These are phyloP conservation scores for Sphagnum contortum DNA, from an alignment of 225 moss, liverwort and hornwort genomes.

Conservation along the genomic window DNA sequence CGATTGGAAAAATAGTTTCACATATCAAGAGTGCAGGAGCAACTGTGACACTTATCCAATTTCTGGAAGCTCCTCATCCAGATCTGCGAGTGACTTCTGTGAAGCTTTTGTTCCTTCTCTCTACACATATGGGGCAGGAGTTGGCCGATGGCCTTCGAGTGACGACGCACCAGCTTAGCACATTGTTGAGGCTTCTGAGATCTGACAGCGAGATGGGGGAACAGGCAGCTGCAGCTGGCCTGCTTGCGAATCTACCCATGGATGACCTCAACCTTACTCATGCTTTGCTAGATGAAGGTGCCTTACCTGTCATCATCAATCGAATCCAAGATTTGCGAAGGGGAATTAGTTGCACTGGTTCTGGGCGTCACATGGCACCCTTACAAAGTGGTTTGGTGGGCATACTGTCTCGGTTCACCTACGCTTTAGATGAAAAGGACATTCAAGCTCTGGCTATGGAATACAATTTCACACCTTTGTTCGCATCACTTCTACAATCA, in stretches of 20 bases:
- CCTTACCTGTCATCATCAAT: constrained; percentile 26
- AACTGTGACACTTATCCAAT: constrained; percentile 46
- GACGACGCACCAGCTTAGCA: constrained; percentile 42
- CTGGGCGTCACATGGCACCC: constrained; percentile 24
- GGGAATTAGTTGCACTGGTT: constrained; percentile 42
- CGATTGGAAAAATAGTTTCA: constrained; percentile 54
- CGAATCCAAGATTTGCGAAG: constrained; percentile 37
- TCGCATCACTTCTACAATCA: constrained; percentile 34
- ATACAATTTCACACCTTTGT: constrained; percentile 26
- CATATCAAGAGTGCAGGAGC: constrained; percentile 75
- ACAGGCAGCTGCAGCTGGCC: constrained; percentile 32
- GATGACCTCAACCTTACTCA: constrained; percentile 37
- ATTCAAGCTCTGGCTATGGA: constrained; percentile 22
- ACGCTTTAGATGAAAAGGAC: constrained; percentile 23
- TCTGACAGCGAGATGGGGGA: constrained; percentile 33
- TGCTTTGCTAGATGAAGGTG: constrained; percentile 33
- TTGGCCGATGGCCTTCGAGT: constrained; percentile 48
- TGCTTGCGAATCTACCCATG: constrained; percentile 34
- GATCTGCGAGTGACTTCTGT: constrained; percentile 36
- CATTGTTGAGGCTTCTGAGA: constrained; percentile 33
- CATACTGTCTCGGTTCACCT: constrained; percentile 40
- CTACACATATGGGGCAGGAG: constrained; percentile 47
- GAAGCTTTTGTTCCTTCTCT: constrained; percentile 36
- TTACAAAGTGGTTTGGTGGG: constrained; percentile 55
- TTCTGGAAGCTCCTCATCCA: constrained; percentile 42